A percentile compares a stretch with the other conserved stretches of the same genome.
phyloP scores from a whole-genome alignment of 1,284 basidiomycete genomes.

The Boletellus deceptivus region DNA sequence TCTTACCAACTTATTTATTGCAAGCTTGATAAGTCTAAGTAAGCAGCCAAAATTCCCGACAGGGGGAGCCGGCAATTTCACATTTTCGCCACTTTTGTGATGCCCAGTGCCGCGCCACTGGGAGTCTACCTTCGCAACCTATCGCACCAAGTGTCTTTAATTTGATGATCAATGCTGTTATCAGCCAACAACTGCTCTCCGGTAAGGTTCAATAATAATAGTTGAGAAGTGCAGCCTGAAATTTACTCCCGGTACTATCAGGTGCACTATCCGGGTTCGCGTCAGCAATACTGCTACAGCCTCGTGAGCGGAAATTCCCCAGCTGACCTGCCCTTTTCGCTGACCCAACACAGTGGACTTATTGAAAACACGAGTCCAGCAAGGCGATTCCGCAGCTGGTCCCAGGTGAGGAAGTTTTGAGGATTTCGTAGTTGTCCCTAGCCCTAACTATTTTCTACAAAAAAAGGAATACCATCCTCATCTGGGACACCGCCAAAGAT shows the following conservation, averaged over 20 bases:
- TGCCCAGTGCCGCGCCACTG: too few species aligned
- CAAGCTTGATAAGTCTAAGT: too few species aligned
- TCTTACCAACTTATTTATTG: too few species aligned
- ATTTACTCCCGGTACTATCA: constrained; percentile 23
- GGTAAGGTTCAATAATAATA: constrained; percentile 38
- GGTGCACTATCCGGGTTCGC: constrained; percentile 75
- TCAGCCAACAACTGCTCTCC: constrained; percentile 70
- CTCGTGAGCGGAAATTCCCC: constrained; percentile 46
- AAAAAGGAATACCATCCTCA: constrained; percentile 37
- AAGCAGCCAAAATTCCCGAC: too few species aligned
- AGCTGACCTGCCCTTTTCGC: neutral
- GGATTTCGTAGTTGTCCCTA: neutral
- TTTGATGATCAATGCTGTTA: constrained; percentile 31
- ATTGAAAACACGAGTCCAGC: constrained; percentile 85
- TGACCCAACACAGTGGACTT: constrained; percentile 67
- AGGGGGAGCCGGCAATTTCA: too few species aligned
- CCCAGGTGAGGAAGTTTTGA: constrained; percentile 34
- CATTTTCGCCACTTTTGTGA: too few species aligned
- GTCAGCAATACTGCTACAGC: constrained; percentile 74
- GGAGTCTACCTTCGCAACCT: too few species aligned
- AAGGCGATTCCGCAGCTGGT: constrained; percentile 51
- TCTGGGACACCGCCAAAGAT: constrained; percentile 53
- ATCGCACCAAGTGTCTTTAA: too few species aligned
- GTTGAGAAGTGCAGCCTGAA: neutral
- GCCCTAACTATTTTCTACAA: neutral